These are phyloP conservation scores for Asterochloris sp. DNA, from an alignment of 139 green algal species.

Conservation along the genomic window DNA sequence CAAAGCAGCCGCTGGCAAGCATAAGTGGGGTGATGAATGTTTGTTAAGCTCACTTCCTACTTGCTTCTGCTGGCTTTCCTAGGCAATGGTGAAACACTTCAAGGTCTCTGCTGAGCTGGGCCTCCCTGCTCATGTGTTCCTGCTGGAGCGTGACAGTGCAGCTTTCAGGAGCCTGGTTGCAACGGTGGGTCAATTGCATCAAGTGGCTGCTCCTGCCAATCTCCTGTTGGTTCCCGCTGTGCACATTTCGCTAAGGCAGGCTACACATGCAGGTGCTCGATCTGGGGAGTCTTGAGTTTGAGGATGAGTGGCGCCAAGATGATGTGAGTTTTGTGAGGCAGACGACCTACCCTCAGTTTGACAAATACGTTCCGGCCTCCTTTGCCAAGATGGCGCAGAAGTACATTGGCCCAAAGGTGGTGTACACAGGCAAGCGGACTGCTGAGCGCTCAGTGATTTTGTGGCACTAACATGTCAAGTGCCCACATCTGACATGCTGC, in stretches of 20 bases:
- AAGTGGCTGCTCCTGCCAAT: not conserved
- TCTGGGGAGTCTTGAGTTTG: conserved; percentile 16
- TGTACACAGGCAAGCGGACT: not conserved
- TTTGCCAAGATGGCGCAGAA: conserved; percentile 9
- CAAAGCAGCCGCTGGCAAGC: too few species aligned
- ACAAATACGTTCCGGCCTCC: conserved; percentile 1
- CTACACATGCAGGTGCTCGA: not conserved
- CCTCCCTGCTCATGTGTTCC: not conserved
- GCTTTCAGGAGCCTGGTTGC: conserved; percentile 2
- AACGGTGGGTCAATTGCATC: not conserved
- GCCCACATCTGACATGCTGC: too few species aligned
- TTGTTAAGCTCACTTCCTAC: too few species aligned
- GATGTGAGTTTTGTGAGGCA: conserved; percentile 1
- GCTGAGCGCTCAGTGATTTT: too few species aligned
- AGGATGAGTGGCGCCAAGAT: not conserved
- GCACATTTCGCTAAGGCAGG: not conserved
- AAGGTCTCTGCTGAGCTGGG: conserved; percentile 1
- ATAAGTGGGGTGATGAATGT: too few species aligned
- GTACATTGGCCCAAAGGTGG: not conserved
- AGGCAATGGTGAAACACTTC: not conserved
- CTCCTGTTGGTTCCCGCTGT: not conserved
- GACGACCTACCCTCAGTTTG: not conserved
- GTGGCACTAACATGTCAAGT: too few species aligned
- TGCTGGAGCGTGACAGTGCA: conserved; percentile 1
- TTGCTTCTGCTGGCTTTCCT: too few species aligned